Conservation (phyloP, 768 basidiomycete species). For the Tylopilus felleus region DNA sequence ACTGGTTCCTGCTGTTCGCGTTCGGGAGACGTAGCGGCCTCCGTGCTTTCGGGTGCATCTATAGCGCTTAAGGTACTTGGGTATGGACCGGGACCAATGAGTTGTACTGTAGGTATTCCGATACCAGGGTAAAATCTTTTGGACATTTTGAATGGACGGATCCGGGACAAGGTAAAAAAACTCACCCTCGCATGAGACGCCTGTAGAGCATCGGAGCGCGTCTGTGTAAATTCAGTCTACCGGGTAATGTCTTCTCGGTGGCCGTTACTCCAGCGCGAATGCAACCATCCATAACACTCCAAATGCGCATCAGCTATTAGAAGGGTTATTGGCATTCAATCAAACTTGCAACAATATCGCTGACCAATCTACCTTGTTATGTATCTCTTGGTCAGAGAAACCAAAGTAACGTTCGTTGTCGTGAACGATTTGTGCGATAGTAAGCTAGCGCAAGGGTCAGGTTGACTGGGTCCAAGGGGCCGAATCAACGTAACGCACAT, state of each 20-base stretch:
- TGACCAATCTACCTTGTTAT: constrained; percentile 51
- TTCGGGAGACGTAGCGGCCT: neutral
- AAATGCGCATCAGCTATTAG: constrained; percentile 65
- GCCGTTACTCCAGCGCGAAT: constrained; percentile 84
- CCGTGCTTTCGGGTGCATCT: constrained; percentile 22
- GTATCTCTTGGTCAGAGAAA: constrained; percentile 69
- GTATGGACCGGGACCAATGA: constrained; percentile 32
- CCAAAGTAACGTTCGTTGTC: constrained; percentile 88
- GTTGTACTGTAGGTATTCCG: constrained; percentile 33
- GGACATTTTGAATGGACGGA: constrained; percentile 1
- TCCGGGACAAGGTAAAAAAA: neutral
- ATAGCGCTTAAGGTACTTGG: constrained; percentile 16
- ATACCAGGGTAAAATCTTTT: constrained; percentile 53
- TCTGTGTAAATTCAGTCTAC: constrained; percentile 73
- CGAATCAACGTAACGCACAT: constrained; percentile 48
- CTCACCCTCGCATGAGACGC: constrained; percentile 84
- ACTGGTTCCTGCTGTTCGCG: constrained; percentile 5
- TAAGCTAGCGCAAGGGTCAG: constrained; percentile 53
- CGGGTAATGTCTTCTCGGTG: constrained; percentile 76
- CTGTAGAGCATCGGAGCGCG: constrained; percentile 88
- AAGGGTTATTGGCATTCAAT: neutral
- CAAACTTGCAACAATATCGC: neutral
- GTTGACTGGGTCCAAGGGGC: neutral
- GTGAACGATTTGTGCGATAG: constrained; percentile 90
- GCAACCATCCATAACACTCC: constrained; percentile 91